These are phyloP conservation scores for Chaetomiaceae sp. DNA, from an alignment of 2,329 filamentous ascomycete species.

Conservation along the genomic window DNA sequence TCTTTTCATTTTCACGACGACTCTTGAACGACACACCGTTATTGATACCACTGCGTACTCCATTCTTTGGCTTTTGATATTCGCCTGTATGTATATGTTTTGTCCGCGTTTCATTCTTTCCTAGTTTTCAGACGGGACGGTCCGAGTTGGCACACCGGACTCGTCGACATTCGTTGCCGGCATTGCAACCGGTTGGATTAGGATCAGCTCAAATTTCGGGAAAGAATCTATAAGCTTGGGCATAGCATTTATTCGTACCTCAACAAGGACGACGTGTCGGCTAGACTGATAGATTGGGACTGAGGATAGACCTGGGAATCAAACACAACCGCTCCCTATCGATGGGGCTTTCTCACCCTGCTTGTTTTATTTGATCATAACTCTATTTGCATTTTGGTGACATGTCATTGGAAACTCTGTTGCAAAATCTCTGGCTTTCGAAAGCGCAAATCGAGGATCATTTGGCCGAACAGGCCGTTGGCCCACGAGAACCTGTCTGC, in stretches of 20 bases:
- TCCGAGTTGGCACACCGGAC: background rate
- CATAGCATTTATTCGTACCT: background rate
- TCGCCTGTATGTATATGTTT: slow-evolving; percentile 1
- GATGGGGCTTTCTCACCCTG: too few relatives aligned
- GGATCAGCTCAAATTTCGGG: background rate
- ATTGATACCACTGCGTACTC: slow-evolving; percentile 24
- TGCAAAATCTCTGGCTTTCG: slow-evolving; percentile 57
- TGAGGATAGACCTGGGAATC: background rate
- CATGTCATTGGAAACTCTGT: slow-evolving; percentile 35
- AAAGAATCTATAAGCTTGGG: background rate
- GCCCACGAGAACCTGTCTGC: slow-evolving; percentile 78
- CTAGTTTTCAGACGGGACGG: background rate
- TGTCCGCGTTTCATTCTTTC: background rate
- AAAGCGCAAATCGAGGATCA: slow-evolving; percentile 68
- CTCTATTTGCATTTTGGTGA: background rate
- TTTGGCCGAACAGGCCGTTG: slow-evolving; percentile 84
- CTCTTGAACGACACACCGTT: slow-evolving; percentile 13
- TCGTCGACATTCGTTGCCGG: slow-evolving; percentile 7
- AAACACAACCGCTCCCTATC: background rate
- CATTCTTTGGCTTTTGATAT: slow-evolving; percentile 15
- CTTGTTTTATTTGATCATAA: background rate
- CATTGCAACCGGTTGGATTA: slow-evolving; percentile 3
- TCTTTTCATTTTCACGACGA: slow-evolving; percentile 8
- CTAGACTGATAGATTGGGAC: slow-evolving; percentile 4
- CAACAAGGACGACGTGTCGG: background rate